Percentiles rank a stretch among this genome's conserved stretches.
Conservation (phyloP, 257 asterid genomes). For the Penstemon eatonii region DNA sequence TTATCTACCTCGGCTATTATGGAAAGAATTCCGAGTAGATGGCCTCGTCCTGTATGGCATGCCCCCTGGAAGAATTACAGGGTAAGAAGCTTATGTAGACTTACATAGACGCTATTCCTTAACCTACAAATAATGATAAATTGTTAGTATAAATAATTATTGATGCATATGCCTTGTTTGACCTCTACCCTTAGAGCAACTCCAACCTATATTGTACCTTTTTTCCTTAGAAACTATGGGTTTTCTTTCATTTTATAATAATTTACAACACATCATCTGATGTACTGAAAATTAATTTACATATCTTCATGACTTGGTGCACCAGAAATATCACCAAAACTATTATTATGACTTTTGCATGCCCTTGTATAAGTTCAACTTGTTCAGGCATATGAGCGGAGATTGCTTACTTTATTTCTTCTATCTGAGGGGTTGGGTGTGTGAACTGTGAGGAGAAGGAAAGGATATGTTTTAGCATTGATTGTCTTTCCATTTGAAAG, state of each 20-base stretch:
- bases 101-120: background rate
- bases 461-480: too few species aligned
- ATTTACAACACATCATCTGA: background rate
- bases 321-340: conserved; percentile 1
- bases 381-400: too few species aligned
- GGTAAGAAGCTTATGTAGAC: conserved; percentile 45
- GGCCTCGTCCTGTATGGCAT: conserved; percentile 32
- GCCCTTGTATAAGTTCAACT: too few species aligned
- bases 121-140: background rate
- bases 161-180: background rate
- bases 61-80: conserved; percentile 98
- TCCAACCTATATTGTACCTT: background rate
- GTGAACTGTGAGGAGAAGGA: too few species aligned
- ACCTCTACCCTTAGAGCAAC: background rate
- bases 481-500: too few species aligned
- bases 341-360: background rate
- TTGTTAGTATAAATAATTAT: background rate
- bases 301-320: background rate
- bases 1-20: conserved; percentile 85
- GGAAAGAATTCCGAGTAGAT: conserved; percentile 5
- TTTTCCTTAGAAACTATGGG: conserved; percentile 7
- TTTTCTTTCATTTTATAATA: background rate
- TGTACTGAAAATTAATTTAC: background rate
- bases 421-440: too few species aligned
- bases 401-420: too few species aligned